Base-by-base conservation (phyloP, 306 rosid genomes). In the Fagus sylvatica region DNA sequence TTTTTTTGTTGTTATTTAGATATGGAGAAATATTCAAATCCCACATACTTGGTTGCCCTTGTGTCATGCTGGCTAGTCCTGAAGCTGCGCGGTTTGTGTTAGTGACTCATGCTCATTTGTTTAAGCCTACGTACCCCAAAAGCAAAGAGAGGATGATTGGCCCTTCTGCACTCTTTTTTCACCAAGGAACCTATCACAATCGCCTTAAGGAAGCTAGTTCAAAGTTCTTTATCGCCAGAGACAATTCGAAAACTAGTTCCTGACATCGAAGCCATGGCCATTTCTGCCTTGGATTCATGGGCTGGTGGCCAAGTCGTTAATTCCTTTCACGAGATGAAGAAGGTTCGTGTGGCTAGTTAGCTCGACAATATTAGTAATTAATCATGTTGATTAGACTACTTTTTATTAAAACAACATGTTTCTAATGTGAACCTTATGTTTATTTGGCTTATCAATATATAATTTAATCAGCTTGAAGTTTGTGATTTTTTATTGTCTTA, bases 61-160 rank as follows among this genome's bases (percentile, higher is more conserved):
- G 98, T 41, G 92, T 94, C 61, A 92, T 94, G 96, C 17, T 94
- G 86, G 92, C 91, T 0, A 92, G 95, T 48, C 94, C 98, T 2
- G 93, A 91, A 78, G 98, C 94, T 7, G 88, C 97, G 2, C 79
- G 90, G 73, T 90, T 91, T 78, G 97, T 94, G 85, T 41, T 94
- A 79, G 94, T 88, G 70, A 90, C 93, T 28, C 93, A 92, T 69
- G 86, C 96, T 75, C 89, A 92, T 53, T 78, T 92, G 73, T 94
- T 94, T 85, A 90, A 88, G 69, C 98, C 98, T 2, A 91, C 96
- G 49, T 91, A 91, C 85, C 97, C 98, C 2, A 94, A 89, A 73
- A 89, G 97, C 85, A 94, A 94, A 75, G 98, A 94, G 90, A 86
- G 75, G 48, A 49, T 94, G 34, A 92, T 94, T 66, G 98, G 98